A percentile compares a stretch with the other conserved stretches of the same genome.
These are phyloP conservation scores for Candida frijolesensis DNA, from an alignment of 1,139 yeast genomes.

Conservation along the genomic window DNA sequence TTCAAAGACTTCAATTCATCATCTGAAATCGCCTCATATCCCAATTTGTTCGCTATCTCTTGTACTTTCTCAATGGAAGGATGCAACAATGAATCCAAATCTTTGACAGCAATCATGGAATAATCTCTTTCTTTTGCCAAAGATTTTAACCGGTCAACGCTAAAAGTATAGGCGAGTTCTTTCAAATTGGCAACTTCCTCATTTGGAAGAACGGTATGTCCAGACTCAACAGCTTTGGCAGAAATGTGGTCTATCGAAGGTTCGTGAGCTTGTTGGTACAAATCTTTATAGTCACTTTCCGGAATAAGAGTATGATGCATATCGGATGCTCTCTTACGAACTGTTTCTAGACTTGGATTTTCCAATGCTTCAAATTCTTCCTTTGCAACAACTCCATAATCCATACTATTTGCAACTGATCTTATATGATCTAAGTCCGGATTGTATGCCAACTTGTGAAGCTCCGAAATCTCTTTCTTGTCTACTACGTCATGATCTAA, in stretches of 20 bases:
- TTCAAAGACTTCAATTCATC: conserved; percentile 20
- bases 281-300: conserved; percentile 14
- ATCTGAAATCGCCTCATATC: conserved; percentile 21
- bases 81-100: conserved; percentile 12
- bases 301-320: conserved; percentile 18
- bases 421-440: conserved; percentile 24
- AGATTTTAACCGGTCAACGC: conserved; percentile 23
- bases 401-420: conserved; percentile 18
- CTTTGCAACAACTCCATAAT: conserved; percentile 17
- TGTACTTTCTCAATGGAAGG: conserved; percentile 17
- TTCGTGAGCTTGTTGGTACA: conserved; percentile 21
- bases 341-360: conserved; percentile 22
- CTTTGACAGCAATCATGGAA: conserved; percentile 22
- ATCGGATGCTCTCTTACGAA: conserved; percentile 19
- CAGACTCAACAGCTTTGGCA: conserved; percentile 21
- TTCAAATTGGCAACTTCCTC: conserved; percentile 17
- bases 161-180: conserved; percentile 24
- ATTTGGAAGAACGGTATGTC: conserved; percentile 22
- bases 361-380: conserved; percentile 20
- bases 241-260: conserved; percentile 24
- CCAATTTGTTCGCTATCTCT: conserved; percentile 15
- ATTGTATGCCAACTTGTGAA: conserved; percentile 16
- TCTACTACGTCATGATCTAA: conserved; percentile 5
- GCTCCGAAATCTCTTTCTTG: conserved; percentile 14
- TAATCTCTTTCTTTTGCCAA: conserved; percentile 24